These are phyloP conservation scores for Priceomyces fermenticarens DNA, from an alignment of 805 yeast genomes.

Conservation along the genomic window DNA sequence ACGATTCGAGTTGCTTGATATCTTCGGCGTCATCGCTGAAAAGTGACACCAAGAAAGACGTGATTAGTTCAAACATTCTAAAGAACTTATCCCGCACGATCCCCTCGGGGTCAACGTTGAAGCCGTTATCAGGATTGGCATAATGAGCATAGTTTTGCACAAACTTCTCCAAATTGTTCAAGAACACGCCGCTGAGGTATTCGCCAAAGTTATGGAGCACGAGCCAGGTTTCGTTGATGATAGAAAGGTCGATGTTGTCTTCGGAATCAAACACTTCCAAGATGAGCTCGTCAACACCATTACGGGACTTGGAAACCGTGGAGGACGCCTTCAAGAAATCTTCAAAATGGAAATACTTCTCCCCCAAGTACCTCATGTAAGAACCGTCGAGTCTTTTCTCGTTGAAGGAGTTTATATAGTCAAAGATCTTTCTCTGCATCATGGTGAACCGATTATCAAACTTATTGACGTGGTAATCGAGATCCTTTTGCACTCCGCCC, in stretches of 20 bases:
- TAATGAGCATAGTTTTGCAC: slow-evolving; percentile 38
- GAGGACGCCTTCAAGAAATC: slow-evolving; percentile 31
- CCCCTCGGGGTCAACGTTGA: slow-evolving; percentile 28
- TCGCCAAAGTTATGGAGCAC: slow-evolving; percentile 34
- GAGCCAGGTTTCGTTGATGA: slow-evolving; percentile 43
- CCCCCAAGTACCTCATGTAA: slow-evolving; percentile 34
- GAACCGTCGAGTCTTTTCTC: slow-evolving; percentile 34
- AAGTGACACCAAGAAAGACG: slow-evolving; percentile 22
- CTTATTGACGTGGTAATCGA: slow-evolving; percentile 33
- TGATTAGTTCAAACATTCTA: slow-evolving; percentile 21
- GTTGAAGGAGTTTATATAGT: slow-evolving; percentile 31
- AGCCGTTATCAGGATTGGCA: slow-evolving; percentile 15
- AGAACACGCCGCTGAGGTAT: slow-evolving; percentile 30
- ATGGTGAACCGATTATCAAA: slow-evolving; percentile 31
- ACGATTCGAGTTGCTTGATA: slow-evolving; percentile 31
- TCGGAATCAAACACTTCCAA: slow-evolving; percentile 32
- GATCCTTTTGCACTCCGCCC: slow-evolving; percentile 26
- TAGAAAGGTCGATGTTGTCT: slow-evolving; percentile 40
- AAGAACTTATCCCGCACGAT: slow-evolving; percentile 24
- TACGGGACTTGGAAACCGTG: slow-evolving; percentile 14
- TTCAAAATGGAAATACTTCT: slow-evolving; percentile 35
- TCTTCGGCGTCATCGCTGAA: slow-evolving; percentile 24
- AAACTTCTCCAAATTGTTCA: slow-evolving; percentile 28
- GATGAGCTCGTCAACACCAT: slow-evolving; percentile 25
- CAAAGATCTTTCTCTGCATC: slow-evolving; percentile 36